Evolutionary conservation across 495 filamentous ascomycete species (phyloP), one percentile per base, ranked within the genome.

Genomic region (Tuber calosporum): DNA sequence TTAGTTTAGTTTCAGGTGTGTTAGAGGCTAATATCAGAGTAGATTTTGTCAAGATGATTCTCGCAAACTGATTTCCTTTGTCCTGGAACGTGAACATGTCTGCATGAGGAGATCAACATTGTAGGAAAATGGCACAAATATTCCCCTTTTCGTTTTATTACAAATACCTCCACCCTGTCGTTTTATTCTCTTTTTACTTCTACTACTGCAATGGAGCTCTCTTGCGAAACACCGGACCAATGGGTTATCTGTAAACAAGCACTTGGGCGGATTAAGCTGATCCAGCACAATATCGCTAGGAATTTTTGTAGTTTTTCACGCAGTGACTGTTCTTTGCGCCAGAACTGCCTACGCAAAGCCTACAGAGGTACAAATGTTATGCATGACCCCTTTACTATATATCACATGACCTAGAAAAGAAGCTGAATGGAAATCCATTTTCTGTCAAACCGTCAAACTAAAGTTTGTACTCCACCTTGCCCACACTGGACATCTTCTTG

Each of bases 21-120:
- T 36, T 39, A 30, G 72, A 41, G 3, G 26, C 7, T 20, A 69
- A 42, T 36, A n/a, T 13, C 19, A 58, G 13, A 37, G 58, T 70
- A 94, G 93, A 97, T 73, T 90, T 97, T 72, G 94, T 97, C 77
- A 92, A 93, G 79, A 96, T 92, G 48, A 96, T 97, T 83, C 90
- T 97, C 76, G 93, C 92, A 82, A 97, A 97, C 85, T 97, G 87
- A 87, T 62, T 62, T 34, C 19, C 34, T 34, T 62, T 62, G 26
- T 62, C 26, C 34, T 62, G 13, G 26, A 74, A 62, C 1, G 53
- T 19, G 53, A 34, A 26, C 53, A 62, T 62, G 53, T 62, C 53
- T 62, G 53, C 26, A 34, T 62, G 53, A 34, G 53, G 53, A 26
- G 30, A 62, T 30, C 30, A 62, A 26, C 53, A 34, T 30, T 62